Conservation (phyloP, 2,329 filamentous ascomycete genomes). For the Talaromyces sp. region DNA sequence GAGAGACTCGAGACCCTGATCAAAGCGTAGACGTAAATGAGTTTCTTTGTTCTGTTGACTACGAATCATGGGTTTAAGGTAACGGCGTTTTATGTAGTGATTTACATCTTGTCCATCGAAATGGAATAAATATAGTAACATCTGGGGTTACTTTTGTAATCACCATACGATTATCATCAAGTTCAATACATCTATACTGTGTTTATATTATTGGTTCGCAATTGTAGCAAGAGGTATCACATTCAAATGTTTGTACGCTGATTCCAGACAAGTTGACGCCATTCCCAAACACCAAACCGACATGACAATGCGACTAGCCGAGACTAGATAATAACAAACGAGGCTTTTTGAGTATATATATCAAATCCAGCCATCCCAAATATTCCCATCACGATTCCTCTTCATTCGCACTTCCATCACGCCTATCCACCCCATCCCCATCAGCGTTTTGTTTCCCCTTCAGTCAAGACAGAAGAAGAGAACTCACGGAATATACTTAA, state of each 20-base stretch:
- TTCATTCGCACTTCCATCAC: slow-evolving; percentile 43
- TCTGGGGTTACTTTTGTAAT: background rate
- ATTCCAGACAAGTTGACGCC: background rate
- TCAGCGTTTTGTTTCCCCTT: background rate
- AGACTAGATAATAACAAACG: background rate
- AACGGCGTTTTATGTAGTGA: background rate
- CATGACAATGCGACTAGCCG: background rate
- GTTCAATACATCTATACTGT: background rate
- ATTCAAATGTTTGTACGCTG: background rate
- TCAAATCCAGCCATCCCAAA: background rate
- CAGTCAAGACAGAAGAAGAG: background rate
- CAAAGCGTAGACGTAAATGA: slow-evolving; percentile 28
- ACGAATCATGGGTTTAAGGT: background rate
- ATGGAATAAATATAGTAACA: background rate
- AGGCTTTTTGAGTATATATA: background rate
- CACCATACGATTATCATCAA: background rate
- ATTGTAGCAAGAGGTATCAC: background rate
- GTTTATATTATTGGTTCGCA: too few species aligned
- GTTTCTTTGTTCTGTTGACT: background rate
- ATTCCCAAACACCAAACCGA: background rate
- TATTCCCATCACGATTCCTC: slow-evolving; percentile 16
- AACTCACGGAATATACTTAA: slow-evolving; percentile 56
- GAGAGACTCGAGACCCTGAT: slow-evolving; percentile 72
- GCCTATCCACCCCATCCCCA: slow-evolving; percentile 18
- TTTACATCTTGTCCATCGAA: background rate